Percentiles rank a stretch among this genome's conserved stretches.
These are phyloP conservation scores for Fraxinus latifolia DNA, from an alignment of 305 asterid genomes.

Conservation along the genomic window DNA sequence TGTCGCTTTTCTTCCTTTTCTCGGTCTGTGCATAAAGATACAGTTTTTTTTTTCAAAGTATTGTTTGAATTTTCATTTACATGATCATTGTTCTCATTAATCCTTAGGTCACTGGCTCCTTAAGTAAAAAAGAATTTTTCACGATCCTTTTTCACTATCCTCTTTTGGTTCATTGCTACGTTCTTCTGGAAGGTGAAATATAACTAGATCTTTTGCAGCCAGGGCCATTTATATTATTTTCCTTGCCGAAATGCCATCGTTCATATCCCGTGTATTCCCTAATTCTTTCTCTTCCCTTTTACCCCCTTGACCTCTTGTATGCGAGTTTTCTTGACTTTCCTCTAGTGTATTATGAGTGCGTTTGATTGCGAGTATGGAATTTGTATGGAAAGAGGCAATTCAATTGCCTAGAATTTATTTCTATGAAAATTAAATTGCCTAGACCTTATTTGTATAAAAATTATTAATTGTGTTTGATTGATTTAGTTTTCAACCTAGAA, in stretches of 20 bases:
- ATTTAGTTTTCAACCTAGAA: background rate
- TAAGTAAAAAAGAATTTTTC: background rate
- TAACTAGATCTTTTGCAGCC: background rate
- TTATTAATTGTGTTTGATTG: background rate
- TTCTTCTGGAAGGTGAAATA: background rate
- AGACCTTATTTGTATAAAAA: too few species aligned
- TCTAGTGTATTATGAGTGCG: background rate
- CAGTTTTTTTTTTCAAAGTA: background rate
- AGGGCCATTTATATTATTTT: background rate
- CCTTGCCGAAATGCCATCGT: background rate
- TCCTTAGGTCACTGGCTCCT: background rate
- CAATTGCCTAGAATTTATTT: background rate
- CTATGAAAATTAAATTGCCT: too few species aligned
- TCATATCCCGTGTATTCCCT: background rate
- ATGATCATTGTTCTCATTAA: background rate
- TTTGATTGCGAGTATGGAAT: background rate
- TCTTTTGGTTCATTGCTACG: background rate
- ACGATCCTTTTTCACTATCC: background rate
- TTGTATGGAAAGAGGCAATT: background rate
- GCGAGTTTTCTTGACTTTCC: background rate
- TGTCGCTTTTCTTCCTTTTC: slow-evolving; percentile 18
- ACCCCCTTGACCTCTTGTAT: background rate
- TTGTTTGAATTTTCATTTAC: slow-evolving; percentile 17
- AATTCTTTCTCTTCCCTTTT: background rate
- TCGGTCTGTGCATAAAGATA: slow-evolving; percentile 1